Evolutionary conservation across 441 rosid genomes (phyloP), one percentile per base, ranked within the genome.

Genomic region (Mallotus repandus): DNA sequence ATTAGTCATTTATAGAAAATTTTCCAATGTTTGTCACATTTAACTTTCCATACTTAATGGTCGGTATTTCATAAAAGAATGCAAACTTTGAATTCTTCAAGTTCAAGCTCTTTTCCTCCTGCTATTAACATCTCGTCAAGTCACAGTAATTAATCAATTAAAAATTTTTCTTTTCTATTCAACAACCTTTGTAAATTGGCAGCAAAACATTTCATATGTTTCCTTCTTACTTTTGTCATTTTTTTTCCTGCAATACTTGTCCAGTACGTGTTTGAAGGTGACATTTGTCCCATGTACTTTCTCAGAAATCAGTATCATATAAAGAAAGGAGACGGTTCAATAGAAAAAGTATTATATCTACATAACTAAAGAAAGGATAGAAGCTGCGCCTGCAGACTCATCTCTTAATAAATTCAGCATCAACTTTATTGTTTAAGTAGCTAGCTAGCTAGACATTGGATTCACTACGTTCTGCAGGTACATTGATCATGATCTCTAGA

Each of bases 201-300:
- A 4, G 5, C 41, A 3, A 35, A 35, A 35, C 2, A 25, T 66
- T 66, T 22, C 14, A 9, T 10, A 35, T 13, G 4, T 13, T 5
- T 41, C 25, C 49, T 4, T 29, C 32, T 9, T 52, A 9, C 50
- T 9, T 1, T 21, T 1, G n/a, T n/a, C n/a, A n/a, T n/a, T n/a
- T 4, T 14, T 12, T 52, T 32, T 67, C 29, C 15, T 9, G n/a
- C 46, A 52, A 38, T 29, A 16, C 53, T 32, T 32, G 18, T 35
- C 29, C 60, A 53, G 1, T 68, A 38, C 71, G 71, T 68, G 60
- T 68, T 54, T 49, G 46, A 68, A 53, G 71, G 71, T 32, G 4
- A 29, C 50, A n/a, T 19, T 19, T 6, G 29, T 18, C 6, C 21
- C 22, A 18, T n/a, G 6, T 59, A 0, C 3, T 11, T 2, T 25